Conservation (phyloP, 495 filamentous ascomycete species). For the Penicillium steckii region DNA sequence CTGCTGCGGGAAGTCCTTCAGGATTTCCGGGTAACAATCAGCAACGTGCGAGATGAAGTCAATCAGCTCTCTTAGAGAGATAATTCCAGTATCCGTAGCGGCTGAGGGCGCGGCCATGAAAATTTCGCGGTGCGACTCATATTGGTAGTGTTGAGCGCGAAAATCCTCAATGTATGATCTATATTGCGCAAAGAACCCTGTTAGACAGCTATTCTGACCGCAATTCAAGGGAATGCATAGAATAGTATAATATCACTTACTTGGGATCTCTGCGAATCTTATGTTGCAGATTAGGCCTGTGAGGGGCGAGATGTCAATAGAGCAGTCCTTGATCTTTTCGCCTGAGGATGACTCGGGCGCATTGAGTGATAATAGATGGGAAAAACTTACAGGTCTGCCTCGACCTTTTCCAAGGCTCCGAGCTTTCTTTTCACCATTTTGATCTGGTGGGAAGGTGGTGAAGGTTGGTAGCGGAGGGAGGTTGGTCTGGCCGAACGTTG, state of each 20-base stretch:
- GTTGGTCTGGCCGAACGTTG: constrained; percentile 11
- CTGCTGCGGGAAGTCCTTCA: constrained; percentile 74
- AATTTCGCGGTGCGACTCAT: constrained; percentile 86
- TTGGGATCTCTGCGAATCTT: constrained; percentile 82
- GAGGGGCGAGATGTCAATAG: constrained; percentile 23
- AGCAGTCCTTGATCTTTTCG: constrained; percentile 1
- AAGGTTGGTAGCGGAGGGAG: constrained; percentile 15
- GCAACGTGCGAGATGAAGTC: constrained; percentile 91
- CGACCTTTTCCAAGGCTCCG: constrained; percentile 89
- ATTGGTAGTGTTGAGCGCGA: constrained; percentile 83
- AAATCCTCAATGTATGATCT: constrained; percentile 87
- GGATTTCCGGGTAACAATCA: constrained; percentile 84
- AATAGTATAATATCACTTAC: constrained; percentile 40
- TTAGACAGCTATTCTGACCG: background rate
- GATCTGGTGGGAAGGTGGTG: constrained; percentile 2
- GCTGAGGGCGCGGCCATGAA: constrained; percentile 80
- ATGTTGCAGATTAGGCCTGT: constrained; percentile 79
- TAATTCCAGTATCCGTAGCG: constrained; percentile 69
- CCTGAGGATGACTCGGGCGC: constrained; percentile 17
- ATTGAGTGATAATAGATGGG: constrained; percentile 14
- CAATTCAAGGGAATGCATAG: background rate
- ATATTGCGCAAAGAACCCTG: constrained; percentile 2
- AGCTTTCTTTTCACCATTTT: constrained; percentile 81
- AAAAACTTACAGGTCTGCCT: constrained; percentile 71
- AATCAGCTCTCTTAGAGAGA: constrained; percentile 79